Conservation (phyloP, 2,329 filamentous ascomycete species). For the Zasmidium cellare region DNA sequence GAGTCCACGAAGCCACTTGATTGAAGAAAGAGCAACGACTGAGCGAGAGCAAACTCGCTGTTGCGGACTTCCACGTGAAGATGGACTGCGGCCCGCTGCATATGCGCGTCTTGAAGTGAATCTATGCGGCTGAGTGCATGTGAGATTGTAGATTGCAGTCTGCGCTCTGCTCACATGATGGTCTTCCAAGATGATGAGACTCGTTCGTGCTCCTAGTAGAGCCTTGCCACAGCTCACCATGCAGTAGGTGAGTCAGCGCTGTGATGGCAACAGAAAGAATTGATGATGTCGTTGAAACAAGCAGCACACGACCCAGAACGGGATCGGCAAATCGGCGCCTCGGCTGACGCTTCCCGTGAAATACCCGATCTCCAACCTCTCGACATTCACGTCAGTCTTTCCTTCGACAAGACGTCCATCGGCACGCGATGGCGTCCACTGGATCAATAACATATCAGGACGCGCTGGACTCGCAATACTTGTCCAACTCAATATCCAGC, state of each 20-base stretch:
- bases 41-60: slow-evolving; percentile 22
- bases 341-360: neutral
- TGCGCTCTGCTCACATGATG: neutral
- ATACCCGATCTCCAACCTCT: slow-evolving; percentile 2
- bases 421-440: slow-evolving; percentile 30
- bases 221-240: neutral
- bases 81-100: slow-evolving; percentile 1
- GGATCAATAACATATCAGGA: slow-evolving; percentile 51
- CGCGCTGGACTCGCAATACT: slow-evolving; percentile 55
- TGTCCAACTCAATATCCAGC: slow-evolving; percentile 69
- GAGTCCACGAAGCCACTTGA: slow-evolving; percentile 7
- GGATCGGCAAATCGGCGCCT: neutral
- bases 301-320: too few species aligned
- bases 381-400: neutral
- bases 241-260: neutral
- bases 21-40: slow-evolving; percentile 18
- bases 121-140: slow-evolving; percentile 9
- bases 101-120: slow-evolving; percentile 9
- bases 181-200: neutral
- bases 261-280: too few species aligned
- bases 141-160: neutral
- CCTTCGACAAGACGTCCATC: slow-evolving; percentile 1
- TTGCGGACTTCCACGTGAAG: neutral
- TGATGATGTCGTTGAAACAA: neutral
- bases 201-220: too few species aligned